Evolutionary conservation across 1,284 basidiomycete species (phyloP).

Genomic region (Cronartium quercuum): DNA sequence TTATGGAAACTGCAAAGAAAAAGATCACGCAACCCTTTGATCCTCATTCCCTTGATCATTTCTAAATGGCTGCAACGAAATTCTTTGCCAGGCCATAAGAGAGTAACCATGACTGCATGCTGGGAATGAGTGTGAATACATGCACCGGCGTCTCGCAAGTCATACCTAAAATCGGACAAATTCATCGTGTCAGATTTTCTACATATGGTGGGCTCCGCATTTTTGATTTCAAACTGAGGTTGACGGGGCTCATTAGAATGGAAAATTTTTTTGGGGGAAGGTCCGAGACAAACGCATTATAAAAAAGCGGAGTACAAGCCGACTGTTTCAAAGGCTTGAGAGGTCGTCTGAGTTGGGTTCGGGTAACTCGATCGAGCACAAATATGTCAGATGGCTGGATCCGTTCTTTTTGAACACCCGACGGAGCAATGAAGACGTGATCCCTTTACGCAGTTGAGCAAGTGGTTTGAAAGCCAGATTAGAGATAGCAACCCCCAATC

Average conservation of each 20-base stretch:
- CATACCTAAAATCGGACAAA: constrained; percentile 54
- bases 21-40: constrained; percentile 55
- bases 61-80: constrained; percentile 53
- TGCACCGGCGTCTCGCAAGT: constrained; percentile 65
- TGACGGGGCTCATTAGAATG: no score
- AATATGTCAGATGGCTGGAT: constrained; percentile 73
- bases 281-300: constrained; percentile 60
- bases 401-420: constrained; percentile 79
- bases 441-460: constrained; percentile 53
- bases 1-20: neutral
- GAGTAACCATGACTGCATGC: constrained; percentile 64
- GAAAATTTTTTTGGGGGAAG: neutral
- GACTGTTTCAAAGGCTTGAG: constrained; percentile 61
- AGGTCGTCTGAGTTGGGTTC: constrained; percentile 53
- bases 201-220: no score
- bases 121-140: constrained; percentile 84
- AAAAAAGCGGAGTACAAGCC: constrained; percentile 80
- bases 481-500: neutral
- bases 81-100: constrained; percentile 63
- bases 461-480: constrained; percentile 8
- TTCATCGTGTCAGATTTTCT: neutral
- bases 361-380: constrained; percentile 64
- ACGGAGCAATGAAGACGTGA: constrained; percentile 75
- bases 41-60: constrained; percentile 84
- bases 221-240: no score